phyloP scores from a whole-genome alignment of 2,329 filamentous ascomycete genomes.

The Trichoderma arundinaceum region DNA sequence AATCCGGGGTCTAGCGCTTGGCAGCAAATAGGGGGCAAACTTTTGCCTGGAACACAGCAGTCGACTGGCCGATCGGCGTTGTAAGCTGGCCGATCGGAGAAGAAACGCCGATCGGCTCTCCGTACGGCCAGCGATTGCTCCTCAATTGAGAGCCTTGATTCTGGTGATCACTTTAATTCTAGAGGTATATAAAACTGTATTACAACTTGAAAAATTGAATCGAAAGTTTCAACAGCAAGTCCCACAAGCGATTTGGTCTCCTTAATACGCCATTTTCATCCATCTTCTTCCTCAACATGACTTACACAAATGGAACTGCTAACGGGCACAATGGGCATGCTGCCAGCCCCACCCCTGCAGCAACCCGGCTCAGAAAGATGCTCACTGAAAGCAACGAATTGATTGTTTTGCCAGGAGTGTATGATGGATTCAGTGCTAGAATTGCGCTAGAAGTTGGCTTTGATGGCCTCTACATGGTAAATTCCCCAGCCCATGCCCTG shows the following conservation, averaged over 20 bases:
- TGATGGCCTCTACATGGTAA: conserved; percentile 70
- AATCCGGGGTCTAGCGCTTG: conserved; percentile 16
- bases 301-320: conserved; percentile 18
- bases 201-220: neutral
- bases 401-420: conserved; percentile 68
- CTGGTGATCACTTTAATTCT: neutral
- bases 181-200: conserved; percentile 12
- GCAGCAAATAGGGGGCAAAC: neutral
- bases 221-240: neutral
- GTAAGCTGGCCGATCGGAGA: conserved; percentile 17
- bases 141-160: conserved; percentile 6
- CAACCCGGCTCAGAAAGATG: conserved; percentile 49
- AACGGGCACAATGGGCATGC: conserved; percentile 20
- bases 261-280: neutral
- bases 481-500: conserved; percentile 29
- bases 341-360: conserved; percentile 35
- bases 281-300: neutral
- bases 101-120: conserved; percentile 11
- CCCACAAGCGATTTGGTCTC: neutral
- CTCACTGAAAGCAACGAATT: conserved; percentile 50
- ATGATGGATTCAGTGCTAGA: conserved; percentile 70
- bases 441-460: conserved; percentile 67
- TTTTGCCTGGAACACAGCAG: neutral
- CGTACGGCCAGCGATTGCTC: conserved; percentile 2
- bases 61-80: too few species aligned